Percentiles rank a stretch among this genome's conserved stretches.
phyloP scores from a whole-genome alignment of 805 yeast genomes.

The Wickerhamomyces kurtzmanii region DNA sequence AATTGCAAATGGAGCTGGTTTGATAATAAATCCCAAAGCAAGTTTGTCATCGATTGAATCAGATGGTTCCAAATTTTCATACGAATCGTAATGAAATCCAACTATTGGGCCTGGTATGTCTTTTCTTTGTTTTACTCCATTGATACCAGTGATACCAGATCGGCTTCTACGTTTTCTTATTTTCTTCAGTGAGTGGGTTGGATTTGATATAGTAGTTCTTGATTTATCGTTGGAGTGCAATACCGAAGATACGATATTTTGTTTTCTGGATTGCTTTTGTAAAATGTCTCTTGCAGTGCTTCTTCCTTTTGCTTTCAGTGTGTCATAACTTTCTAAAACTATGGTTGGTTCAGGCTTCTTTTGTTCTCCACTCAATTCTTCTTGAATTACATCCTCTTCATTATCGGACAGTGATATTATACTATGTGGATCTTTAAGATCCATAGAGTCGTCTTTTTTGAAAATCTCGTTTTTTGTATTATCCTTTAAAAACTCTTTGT shows the following conservation, averaged over 20 bases:
- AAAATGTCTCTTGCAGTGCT: conserved; percentile 11
- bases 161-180: background rate
- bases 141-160: background rate
- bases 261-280: no score
- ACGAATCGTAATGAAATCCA: conserved; percentile 7
- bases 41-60: conserved; percentile 5
- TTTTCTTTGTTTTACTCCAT: conserved; percentile 6
- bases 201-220: no score
- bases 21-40: conserved; percentile 15
- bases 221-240: conserved; percentile 1
- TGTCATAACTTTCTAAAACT: conserved; percentile 11
- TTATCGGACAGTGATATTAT: no score
- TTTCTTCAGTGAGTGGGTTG: no score
- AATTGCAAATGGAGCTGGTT: conserved; percentile 14
- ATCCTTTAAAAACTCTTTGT: background rate
- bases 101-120: conserved; percentile 15
- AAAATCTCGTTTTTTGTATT: no score
- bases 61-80: conserved; percentile 2
- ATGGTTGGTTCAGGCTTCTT: conserved; percentile 3
- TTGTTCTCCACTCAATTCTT: no score
- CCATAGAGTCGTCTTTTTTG: no score
- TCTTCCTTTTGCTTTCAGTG: conserved; percentile 13
- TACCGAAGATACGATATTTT: conserved; percentile 1
- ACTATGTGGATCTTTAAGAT: no score
- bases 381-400: no score